phyloP scores from a whole-genome alignment of 108 stramenopile genomes.

The Stephanodiscus minutulus region DNA sequence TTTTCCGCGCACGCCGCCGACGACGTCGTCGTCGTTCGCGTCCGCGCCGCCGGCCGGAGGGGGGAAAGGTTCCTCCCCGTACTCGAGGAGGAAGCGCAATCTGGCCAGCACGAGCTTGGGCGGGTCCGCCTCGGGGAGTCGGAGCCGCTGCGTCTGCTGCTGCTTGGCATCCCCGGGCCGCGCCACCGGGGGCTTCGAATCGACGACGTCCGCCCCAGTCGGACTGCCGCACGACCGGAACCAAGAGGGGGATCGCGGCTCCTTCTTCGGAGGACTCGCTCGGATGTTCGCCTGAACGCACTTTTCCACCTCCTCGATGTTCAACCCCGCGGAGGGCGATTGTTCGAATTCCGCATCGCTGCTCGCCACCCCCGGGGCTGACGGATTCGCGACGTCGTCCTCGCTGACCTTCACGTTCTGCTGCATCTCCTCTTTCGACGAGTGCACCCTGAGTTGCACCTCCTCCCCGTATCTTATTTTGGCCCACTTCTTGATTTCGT shows the following conservation, averaged over 20 bases:
- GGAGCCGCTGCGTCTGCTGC: neutral
- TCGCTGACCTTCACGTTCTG: neutral
- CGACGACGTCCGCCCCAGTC: neutral
- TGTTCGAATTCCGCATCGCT: neutral
- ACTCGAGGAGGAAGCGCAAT: conserved; percentile 56
- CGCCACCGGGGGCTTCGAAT: neutral
- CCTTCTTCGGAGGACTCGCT: neutral
- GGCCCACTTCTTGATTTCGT: conserved; percentile 59
- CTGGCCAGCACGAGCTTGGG: conserved; percentile 53
- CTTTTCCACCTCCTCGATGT: conserved; percentile 10
- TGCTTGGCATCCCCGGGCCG: neutral
- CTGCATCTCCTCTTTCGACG: neutral
- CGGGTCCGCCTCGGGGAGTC: conserved; percentile 59
- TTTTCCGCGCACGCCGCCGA: neutral
- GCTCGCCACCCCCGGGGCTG: neutral
- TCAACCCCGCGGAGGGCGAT: conserved; percentile 5
- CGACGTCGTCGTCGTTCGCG: conserved; percentile 6
- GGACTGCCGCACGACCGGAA: conserved; percentile 1
- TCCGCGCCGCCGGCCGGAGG: conserved; percentile 4
- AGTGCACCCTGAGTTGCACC: conserved; percentile 35
- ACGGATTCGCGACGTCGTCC: neutral
- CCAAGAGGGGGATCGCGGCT: neutral
- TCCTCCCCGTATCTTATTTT: conserved; percentile 49
- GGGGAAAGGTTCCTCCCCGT: conserved; percentile 30
- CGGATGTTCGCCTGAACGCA: conserved; percentile 8